Conservation (phyloP, 1,284 basidiomycete genomes). For the Inonotus hispidus region DNA sequence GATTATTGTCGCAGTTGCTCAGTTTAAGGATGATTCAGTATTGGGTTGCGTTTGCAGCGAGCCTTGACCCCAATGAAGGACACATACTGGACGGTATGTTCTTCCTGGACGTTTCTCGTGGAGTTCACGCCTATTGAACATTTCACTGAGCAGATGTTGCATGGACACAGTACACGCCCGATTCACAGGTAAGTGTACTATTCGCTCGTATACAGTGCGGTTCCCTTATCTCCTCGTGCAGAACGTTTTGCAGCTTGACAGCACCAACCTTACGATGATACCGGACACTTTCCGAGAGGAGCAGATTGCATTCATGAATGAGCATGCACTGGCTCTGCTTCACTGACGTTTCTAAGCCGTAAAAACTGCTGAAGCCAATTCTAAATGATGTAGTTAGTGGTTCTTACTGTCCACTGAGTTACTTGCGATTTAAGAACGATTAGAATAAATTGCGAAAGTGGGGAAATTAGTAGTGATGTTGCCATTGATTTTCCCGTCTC, state of each 20-base stretch:
- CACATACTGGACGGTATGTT: constrained; percentile 5
- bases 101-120: not conserved
- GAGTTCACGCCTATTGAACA: not conserved
- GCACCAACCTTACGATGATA: constrained; percentile 32
- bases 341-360: not conserved
- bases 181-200: constrained; percentile 23
- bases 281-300: constrained; percentile 33
- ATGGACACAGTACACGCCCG: not conserved
- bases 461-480: no score
- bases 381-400: no score
- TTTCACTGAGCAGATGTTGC: not conserved
- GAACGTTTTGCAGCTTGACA: constrained; percentile 2
- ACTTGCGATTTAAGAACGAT: no score
- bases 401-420: no score
- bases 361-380: not conserved
- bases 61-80: constrained; percentile 44
- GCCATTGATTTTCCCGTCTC: no score
- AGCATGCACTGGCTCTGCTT: constrained; percentile 19
- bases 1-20: constrained; percentile 27
- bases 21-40: constrained; percentile 41
- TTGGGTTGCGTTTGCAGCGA: constrained; percentile 47
- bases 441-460: no score
- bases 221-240: no score
- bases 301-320: constrained; percentile 34
- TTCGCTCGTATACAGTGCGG: not conserved